Conservation (phyloP, 2,329 filamentous ascomycete genomes). For the Trichophyton mentagrophytes region DNA sequence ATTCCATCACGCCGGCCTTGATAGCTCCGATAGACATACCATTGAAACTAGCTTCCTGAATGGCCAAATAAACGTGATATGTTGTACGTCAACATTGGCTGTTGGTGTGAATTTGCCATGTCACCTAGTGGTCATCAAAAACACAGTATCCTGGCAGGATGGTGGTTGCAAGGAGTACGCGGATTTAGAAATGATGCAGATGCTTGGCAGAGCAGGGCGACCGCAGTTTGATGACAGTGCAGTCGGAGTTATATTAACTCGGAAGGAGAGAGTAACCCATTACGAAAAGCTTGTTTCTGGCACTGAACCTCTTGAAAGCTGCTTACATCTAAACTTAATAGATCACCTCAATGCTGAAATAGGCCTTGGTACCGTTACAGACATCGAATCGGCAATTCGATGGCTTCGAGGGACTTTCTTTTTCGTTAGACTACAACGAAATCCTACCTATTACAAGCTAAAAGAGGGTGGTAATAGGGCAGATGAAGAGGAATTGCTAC, state of each 20-base stretch:
- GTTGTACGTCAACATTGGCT: conserved; percentile 74
- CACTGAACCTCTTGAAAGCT: conserved; percentile 62
- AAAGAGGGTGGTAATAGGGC: conserved; percentile 39
- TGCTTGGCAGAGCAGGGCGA: conserved; percentile 71
- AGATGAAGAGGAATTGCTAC: conserved; percentile 51
- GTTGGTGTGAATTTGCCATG: conserved; percentile 76
- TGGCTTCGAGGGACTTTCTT: conserved; percentile 73
- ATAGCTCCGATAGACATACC: conserved; percentile 47
- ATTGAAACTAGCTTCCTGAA: conserved; percentile 57
- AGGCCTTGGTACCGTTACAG: conserved; percentile 57
- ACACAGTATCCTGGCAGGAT: conserved; percentile 55
- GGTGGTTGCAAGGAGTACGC: conserved; percentile 56
- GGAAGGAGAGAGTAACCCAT: conserved; percentile 46
- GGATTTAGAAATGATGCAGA: conserved; percentile 78
- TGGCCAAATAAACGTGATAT: conserved; percentile 66
- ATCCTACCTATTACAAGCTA: conserved; percentile 58
- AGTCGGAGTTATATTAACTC: conserved; percentile 67
- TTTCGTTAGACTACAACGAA: conserved; percentile 57
- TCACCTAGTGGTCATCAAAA: conserved; percentile 72
- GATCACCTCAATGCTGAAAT: conserved; percentile 80
- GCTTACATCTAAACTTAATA: conserved; percentile 63
- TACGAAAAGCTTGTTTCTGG: conserved; percentile 67
- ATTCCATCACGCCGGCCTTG: conserved; percentile 71
- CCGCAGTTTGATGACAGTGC: conserved; percentile 72
- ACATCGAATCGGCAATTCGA: conserved; percentile 50